Evolutionary conservation across 1,284 basidiomycete species (phyloP).

Genomic region (Albatrellus sp.): DNA sequence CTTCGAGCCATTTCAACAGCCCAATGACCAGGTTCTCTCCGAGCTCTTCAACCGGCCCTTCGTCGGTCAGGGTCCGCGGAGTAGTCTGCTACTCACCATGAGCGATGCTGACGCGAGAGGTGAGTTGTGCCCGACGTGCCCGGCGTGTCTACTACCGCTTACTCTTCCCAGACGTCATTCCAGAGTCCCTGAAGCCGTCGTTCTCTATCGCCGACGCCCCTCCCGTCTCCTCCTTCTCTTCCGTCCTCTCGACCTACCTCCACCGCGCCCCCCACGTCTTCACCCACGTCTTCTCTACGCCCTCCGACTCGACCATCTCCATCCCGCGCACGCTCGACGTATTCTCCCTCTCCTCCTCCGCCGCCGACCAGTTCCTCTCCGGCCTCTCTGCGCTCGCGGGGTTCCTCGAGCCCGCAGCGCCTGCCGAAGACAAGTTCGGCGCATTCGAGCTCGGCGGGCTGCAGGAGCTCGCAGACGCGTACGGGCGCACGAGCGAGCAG

Average conservation of each 20-base stretch:
- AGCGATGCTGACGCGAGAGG: slow-evolving; percentile 47
- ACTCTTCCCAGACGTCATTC: slow-evolving; percentile 32
- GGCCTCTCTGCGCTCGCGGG: slow-evolving; percentile 32
- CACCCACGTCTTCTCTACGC: slow-evolving; percentile 31
- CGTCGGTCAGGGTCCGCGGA: slow-evolving; percentile 41
- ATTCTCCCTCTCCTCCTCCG: slow-evolving; percentile 26
- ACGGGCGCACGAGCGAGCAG: slow-evolving; percentile 40
- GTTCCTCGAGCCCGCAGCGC: slow-evolving; percentile 34
- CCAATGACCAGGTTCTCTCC: slow-evolving; percentile 18
- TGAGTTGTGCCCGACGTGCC: slow-evolving; percentile 18
- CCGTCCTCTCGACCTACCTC: slow-evolving; percentile 40
- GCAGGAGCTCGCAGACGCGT: slow-evolving; percentile 28
- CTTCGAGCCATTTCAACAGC: slow-evolving; percentile 34
- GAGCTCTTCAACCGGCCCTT: slow-evolving; percentile 29
- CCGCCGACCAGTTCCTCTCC: slow-evolving; percentile 26
- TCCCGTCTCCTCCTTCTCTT: slow-evolving; percentile 25
- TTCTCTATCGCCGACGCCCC: slow-evolving; percentile 24
- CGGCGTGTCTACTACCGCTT: slow-evolving; percentile 4
- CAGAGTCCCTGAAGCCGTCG: slow-evolving; percentile 30
- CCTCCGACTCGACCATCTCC: slow-evolving; percentile 15
- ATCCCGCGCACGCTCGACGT: slow-evolving; percentile 27
- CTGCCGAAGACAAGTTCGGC: slow-evolving; percentile 37
- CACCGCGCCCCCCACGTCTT: slow-evolving; percentile 47
- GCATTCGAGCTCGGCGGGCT: slow-evolving; percentile 47
- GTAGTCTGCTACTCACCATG: slow-evolving; percentile 42